A percentile compares a stretch with the other conserved stretches of the same genome.
Conservation (phyloP, 345 rosid genomes). For the Xanthoceras sorbifolium region DNA sequence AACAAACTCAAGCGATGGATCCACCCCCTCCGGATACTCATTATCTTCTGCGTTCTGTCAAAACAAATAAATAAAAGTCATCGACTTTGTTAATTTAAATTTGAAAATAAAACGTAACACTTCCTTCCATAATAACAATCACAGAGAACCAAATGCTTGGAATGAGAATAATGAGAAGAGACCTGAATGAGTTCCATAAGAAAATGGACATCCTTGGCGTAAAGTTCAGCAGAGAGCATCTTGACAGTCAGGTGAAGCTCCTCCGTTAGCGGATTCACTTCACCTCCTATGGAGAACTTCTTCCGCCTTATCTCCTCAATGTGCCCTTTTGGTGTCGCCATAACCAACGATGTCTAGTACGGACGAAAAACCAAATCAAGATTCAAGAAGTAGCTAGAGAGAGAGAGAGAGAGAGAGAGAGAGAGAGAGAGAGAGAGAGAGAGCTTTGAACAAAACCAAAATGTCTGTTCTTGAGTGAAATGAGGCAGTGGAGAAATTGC, state of each 20-base stretch:
- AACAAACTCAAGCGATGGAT: conserved; percentile 76
- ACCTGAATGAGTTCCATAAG: conserved; percentile 80
- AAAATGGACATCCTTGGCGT: conserved; percentile 66
- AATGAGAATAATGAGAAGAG: not conserved
- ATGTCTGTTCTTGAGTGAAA: not conserved
- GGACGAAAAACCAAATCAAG: too few species aligned
- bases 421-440: not conserved
- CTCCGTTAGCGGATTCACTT: conserved; percentile 42
- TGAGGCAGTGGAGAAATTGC: not conserved
- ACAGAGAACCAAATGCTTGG: too few species aligned
- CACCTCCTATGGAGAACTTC: conserved; percentile 63
- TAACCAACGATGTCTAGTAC: not conserved
- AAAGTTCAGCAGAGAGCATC: conserved; percentile 68
- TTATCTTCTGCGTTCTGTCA: conserved; percentile 77
- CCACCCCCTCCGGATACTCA: conserved; percentile 56
- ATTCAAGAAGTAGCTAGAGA: not conserved
- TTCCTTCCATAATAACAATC: too few species aligned
- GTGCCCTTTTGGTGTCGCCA: conserved; percentile 50
- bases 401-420: not conserved
- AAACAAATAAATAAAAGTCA: not conserved
- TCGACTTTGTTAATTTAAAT: not conserved
- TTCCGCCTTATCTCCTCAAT: conserved; percentile 45
- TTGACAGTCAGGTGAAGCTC: conserved; percentile 66
- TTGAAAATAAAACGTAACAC: not conserved
- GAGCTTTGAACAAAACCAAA: not conserved